phyloP scores from a whole-genome alignment of 352 stramenopile species.

The Phytophthora brassicae region DNA sequence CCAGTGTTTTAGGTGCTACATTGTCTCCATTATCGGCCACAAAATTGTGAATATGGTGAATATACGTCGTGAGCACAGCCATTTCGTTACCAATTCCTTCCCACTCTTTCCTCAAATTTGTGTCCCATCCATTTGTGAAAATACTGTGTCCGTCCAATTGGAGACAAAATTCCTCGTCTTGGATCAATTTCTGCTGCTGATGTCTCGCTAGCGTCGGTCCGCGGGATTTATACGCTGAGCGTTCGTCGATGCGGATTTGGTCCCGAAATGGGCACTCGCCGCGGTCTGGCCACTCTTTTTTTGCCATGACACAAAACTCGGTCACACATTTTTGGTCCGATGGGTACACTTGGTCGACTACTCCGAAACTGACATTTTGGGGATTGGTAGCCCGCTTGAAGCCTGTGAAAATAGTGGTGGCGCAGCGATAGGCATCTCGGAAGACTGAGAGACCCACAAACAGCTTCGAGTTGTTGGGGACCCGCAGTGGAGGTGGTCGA shows the following conservation, averaged over 20 bases:
- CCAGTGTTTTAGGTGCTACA: conserved; percentile 47
- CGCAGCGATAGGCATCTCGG: conserved; percentile 70
- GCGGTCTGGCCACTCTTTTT: conserved; percentile 51
- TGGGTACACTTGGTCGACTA: conserved; percentile 77
- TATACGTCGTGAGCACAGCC: conserved; percentile 77
- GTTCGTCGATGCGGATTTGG: conserved; percentile 71
- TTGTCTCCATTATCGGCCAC: conserved; percentile 72
- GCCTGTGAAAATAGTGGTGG: conserved; percentile 71
- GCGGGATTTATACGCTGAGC: conserved; percentile 63
- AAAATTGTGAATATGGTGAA: conserved; percentile 83
- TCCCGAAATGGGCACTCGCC: conserved; percentile 56
- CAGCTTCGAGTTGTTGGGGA: conserved; percentile 38
- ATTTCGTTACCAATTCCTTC: conserved; percentile 72
- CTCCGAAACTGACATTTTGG: conserved; percentile 65
- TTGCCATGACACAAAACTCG: conserved; percentile 73
- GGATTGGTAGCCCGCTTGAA: conserved; percentile 59
- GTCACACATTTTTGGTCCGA: conserved; percentile 63
- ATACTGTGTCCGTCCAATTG: conserved; percentile 82
- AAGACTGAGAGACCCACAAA: conserved; percentile 80
- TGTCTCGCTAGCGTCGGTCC: conserved; percentile 70
- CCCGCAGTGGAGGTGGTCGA: conserved; percentile 48
- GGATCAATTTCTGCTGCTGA: conserved; percentile 73
- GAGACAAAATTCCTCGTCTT: conserved; percentile 77
- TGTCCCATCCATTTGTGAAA: conserved; percentile 82
- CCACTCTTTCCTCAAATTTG: conserved; percentile 69